Evolutionary conservation across 73 alveolate genomes (phyloP).

Genomic region (Blepharisma stoltei): DNA sequence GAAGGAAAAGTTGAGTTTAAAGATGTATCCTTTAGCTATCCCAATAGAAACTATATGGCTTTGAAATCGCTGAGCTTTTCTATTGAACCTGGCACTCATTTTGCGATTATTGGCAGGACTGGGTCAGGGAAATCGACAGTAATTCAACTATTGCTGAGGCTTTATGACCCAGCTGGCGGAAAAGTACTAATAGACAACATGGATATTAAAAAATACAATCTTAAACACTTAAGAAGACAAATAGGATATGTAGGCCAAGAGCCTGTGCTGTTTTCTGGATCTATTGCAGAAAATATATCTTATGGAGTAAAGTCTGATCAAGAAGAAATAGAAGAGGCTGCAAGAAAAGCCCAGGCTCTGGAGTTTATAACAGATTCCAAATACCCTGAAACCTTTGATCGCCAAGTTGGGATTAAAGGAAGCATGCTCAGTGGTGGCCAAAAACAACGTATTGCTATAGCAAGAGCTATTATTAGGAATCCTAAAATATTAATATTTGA

Average conservation of each 20-base stretch:
- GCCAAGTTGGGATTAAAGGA: conserved; percentile 76
- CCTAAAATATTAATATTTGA: conserved; percentile 70
- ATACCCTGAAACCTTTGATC: conserved; percentile 47
- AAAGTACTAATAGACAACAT: conserved; percentile 64
- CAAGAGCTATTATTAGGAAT: conserved; percentile 82
- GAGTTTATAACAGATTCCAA: conserved; percentile 51
- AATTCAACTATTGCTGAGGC: conserved; percentile 66
- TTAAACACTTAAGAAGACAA: conserved; percentile 59
- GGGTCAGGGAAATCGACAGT: conserved; percentile 92
- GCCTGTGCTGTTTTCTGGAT: conserved; percentile 84
- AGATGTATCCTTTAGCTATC: conserved; percentile 77
- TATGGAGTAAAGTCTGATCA: conserved; percentile 79
- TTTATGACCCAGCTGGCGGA: conserved; percentile 80
- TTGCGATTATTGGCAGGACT: conserved; percentile 81
- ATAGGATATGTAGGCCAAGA: conserved; percentile 91
- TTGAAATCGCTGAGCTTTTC: conserved; percentile 51
- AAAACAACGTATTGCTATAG: conserved; percentile 85
- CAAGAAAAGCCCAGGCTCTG: conserved; percentile 73
- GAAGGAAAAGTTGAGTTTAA: conserved; percentile 75
- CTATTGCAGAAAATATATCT: conserved; percentile 69
- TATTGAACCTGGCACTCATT: conserved; percentile 64
- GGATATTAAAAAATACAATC: conserved; percentile 53
- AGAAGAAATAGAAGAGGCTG: conserved; percentile 73
- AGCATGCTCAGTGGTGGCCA: conserved; percentile 81
- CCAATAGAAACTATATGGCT: conserved; percentile 62